Evolutionary conservation across 177 flowering plant genomes (phyloP), one percentile per base, ranked within the genome.

Genomic region (Telopea speciosissima): DNA sequence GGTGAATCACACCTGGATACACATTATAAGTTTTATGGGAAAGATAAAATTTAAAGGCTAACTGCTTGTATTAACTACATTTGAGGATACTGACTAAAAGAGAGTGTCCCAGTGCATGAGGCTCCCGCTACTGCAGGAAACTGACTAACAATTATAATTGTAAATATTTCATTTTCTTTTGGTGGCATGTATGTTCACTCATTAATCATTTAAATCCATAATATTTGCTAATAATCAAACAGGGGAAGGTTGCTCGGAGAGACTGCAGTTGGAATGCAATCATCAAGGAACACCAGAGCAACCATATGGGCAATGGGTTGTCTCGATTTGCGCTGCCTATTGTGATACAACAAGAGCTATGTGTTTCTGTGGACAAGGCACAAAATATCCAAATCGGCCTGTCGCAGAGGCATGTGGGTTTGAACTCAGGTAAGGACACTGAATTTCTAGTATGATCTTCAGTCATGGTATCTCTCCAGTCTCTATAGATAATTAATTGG

Each of bases 341-440:
- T 95, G 99, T 79, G 99, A 95, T 76, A 92, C 90, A 77, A 86
- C 92, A 11, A 85, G 90, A 75, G 97, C 99, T 52, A 87, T 92
- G 97, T 95, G 99, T 82, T 95, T 95, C 72, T 95, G 99, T 80
- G 99, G 99, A 70, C 86, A 91, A 79, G 94, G 93, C 65, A 91
- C 99, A 69, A 92, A 91, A 72, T 95, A 92, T 75, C 99, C 99
- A 66, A 84, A 90, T 79, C 97, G 99, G 65, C 99, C 97, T 21
- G 87, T 82, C 59, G 85, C 97, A 21, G 99, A 95, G 83, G 75
- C 92, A 63, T 95, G 99, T 82, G 99, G 99, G 21, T 95, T 95
- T 82, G 81, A 82, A 78, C 49, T 83, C 22, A 83, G 77, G 99
- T 95, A 89, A 84, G 89, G 56, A 52, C 75, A 16, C 17, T 28